Base-by-base conservation (phyloP, 805 yeast genomes). In the Saccharomycopsis selenospora region DNA sequence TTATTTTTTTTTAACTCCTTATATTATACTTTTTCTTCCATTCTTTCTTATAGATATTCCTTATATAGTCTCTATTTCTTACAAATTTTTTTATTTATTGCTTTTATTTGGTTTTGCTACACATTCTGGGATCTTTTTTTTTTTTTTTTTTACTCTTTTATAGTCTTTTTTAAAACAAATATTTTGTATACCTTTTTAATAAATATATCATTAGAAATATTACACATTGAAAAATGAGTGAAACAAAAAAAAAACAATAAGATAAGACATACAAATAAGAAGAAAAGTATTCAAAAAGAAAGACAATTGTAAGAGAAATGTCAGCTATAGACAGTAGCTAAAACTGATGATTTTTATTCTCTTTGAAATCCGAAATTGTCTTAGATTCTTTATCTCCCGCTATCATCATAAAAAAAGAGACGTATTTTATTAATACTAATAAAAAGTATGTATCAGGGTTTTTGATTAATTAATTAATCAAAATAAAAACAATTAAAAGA, bases 291-390 rank as follows among this genome's bases (percentile, higher is more conserved):
- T n/a, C n/a, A n/a, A n/a, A n/a, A n/a, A n/a, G n/a, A n/a, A n/a
- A n/a, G n/a, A n/a, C n/a, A n/a, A n/a, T n/a, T n/a, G n/a, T n/a
- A n/a, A n/a, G n/a, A n/a, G 38, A 17, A 33, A 33, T 10, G 17
- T 10, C 17, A 33, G 6, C 17, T 17, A 33, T 33, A 17, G n/a
- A 20, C 38, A 10, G 38, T 33, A 6, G 38, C 18, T 20, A 14
- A 33, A 33, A 33, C 38, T 33, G 38, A 33, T 33, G 38, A 33
- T 33, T 33, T 33, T 5, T 33, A 33, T 33, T 33, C 38, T 33
- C 38, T 33, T 33, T 33, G 38, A 33, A 14, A 14, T 33, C 38
- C 17, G 38, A 20, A 33, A n/a, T 33, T 20, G 38, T 33, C 38
- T 33, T 20, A 33, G 6, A 33, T n/a, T n/a, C n/a, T n/a, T n/a